Evolutionary conservation across 2,329 filamentous ascomycete species (phyloP), one percentile per base, ranked within the genome.

Genomic region (Tolypocladium endophyticum): DNA sequence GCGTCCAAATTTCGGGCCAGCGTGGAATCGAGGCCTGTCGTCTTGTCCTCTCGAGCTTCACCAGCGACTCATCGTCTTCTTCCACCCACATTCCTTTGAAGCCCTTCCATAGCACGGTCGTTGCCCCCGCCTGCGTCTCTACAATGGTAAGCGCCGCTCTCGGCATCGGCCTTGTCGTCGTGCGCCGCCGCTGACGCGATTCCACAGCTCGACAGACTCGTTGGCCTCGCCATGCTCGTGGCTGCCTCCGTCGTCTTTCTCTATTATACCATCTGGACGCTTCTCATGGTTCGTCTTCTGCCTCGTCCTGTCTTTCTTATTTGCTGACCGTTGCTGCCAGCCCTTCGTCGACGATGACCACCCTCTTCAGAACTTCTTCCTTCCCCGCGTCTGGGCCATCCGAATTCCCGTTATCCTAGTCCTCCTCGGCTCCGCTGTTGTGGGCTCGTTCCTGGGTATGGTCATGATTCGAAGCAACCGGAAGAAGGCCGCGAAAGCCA

Each of bases 401-500:
- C 92, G 94, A 74, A 94, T 99, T 71, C 94, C 94, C 67, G 93
- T 99, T 69, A 96, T 99, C 73, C 87, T 99, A 67, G 88, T 97
- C 64, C 86, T 99, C 55, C 82, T 99, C 66, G 92, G 88, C 64
- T 92, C 88, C 62, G 92, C 94, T 61, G 92, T 99, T 61, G 93
- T 99, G 62, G 94, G 94, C 64, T 95, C 91, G 62, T 99, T 99
- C 81, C 82, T 99, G 67, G 88, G 89, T 69, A 87, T 96, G 72
- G 93, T 99, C 71, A 99, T 99, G 94, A 97, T 99, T 78, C 86
- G 90, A 74, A 97, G 93, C 82, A 97, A 97, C 81, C 84, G 89
- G 74, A 97, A 97, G 86, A 97, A 94, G 85, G 91, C 91, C 4
- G 87, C 91, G 67, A 99, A 97, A 84, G 88, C 89, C 64, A 92